Evolutionary conservation across 2,329 filamentous ascomycete genomes (phyloP).

Genomic region (Cladobotryum protrusum): DNA sequence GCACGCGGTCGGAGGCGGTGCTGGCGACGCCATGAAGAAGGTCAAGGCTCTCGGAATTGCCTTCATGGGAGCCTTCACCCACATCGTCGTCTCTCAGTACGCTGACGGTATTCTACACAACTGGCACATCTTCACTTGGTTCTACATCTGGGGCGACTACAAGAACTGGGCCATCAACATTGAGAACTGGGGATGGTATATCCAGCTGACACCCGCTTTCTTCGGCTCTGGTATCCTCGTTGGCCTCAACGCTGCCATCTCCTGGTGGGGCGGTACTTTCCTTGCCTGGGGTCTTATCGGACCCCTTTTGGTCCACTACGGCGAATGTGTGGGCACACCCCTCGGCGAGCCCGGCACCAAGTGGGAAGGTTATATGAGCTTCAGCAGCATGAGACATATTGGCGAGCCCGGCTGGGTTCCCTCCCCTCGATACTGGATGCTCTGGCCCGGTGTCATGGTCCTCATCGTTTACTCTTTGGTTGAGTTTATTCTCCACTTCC

Average conservation of each 20-base stretch:
- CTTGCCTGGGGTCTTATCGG: constrained; percentile 50
- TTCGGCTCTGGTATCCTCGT: constrained; percentile 51
- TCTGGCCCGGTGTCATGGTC: constrained; percentile 41
- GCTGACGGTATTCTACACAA: constrained; percentile 54
- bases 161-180: constrained; percentile 43
- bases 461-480: constrained; percentile 35
- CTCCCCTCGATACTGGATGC: constrained; percentile 37
- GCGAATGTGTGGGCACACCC: constrained; percentile 42
- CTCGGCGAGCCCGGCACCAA: constrained; percentile 17
- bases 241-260: constrained; percentile 48
- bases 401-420: constrained; percentile 23
- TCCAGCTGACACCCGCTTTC: constrained; percentile 55
- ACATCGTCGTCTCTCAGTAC: constrained; percentile 53
- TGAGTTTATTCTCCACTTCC: constrained; percentile 36
- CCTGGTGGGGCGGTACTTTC: constrained; percentile 50
- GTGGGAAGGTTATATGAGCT: constrained; percentile 26
- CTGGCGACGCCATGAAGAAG: constrained; percentile 47
- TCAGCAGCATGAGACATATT: constrained; percentile 26
- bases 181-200: constrained; percentile 57
- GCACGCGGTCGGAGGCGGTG: constrained; percentile 49
- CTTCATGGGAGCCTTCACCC: constrained; percentile 43
- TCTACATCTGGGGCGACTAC: constrained; percentile 50
- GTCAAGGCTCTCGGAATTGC: constrained; percentile 48
- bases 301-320: constrained; percentile 41
- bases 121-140: constrained; percentile 48